A percentile compares a stretch with the other conserved stretches of the same genome.
These are phyloP conservation scores for Tricholomella constricta DNA, from an alignment of 768 basidiomycete genomes.

Conservation along the genomic window DNA sequence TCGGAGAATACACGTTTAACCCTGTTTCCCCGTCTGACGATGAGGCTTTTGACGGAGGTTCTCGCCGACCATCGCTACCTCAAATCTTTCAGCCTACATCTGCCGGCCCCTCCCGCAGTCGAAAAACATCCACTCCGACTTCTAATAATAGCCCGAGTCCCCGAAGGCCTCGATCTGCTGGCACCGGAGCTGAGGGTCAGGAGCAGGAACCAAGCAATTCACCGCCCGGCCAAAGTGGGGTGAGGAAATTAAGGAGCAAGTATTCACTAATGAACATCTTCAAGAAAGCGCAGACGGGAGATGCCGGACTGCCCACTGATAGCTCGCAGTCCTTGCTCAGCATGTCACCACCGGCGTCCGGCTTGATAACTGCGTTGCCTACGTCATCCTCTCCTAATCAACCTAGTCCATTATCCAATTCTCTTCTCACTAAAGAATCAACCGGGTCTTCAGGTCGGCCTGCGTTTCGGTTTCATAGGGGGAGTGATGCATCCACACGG, in stretches of 20 bases:
- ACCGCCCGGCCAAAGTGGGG: conserved; percentile 35
- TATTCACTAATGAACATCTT: conserved; percentile 75
- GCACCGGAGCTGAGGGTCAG: conserved; percentile 58
- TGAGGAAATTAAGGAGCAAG: conserved; percentile 62
- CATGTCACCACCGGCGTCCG: conserved; percentile 17
- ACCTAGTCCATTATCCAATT: conserved; percentile 21
- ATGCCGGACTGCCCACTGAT: conserved; percentile 19
- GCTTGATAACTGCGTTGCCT: conserved; percentile 26
- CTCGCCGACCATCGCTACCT: conserved; percentile 73
- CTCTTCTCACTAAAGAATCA: conserved; percentile 17
- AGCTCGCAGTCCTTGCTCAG: conserved; percentile 15
- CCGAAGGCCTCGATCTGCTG: conserved; percentile 72
- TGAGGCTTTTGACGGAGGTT: conserved; percentile 33
- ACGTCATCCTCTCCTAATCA: conserved; percentile 24
- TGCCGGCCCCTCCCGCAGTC: conserved; percentile 28
- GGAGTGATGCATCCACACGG: conserved; percentile 36
- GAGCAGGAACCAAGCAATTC: conserved; percentile 24
- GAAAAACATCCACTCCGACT: conserved; percentile 37
- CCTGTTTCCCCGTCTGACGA: conserved; percentile 32
- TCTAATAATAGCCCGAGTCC: conserved; percentile 31
- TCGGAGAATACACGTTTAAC: conserved; percentile 50
- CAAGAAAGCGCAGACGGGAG: conserved; percentile 55
- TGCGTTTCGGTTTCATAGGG: conserved; percentile 30
- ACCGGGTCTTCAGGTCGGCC: conserved; percentile 20
- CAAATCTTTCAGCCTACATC: conserved; percentile 45